Percentiles rank a stretch among this genome's conserved stretches.
Conservation (phyloP, 2,329 filamentous ascomycete genomes). For the Pestalotiopsis sp. region DNA sequence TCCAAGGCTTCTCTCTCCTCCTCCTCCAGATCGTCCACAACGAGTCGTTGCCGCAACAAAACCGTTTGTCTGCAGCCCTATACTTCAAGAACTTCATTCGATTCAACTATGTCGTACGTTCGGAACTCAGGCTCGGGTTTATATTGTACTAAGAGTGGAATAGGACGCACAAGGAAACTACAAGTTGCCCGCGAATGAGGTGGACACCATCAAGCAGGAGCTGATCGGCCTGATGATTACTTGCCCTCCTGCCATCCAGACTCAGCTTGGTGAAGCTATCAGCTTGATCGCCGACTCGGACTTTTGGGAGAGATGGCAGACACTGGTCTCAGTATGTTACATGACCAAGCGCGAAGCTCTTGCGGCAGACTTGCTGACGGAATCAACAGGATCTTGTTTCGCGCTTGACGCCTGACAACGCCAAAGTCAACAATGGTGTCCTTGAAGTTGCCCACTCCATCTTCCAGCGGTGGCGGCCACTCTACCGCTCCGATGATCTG, state of each 20-base stretch:
- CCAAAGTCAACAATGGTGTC: slow-evolving; percentile 87
- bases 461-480: slow-evolving; percentile 91
- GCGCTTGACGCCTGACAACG: slow-evolving; percentile 79
- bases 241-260: slow-evolving; percentile 83
- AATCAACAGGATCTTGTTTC: slow-evolving; percentile 76
- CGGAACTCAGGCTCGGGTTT: background rate
- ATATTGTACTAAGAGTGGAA: background rate
- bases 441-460: slow-evolving; percentile 98
- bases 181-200: slow-evolving; percentile 81
- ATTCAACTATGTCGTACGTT: slow-evolving; percentile 81
- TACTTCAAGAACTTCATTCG: slow-evolving; percentile 99
- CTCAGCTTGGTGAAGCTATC: slow-evolving; percentile 93
- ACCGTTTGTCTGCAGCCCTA: slow-evolving; percentile 83
- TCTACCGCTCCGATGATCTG: slow-evolving; percentile 90
- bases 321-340: slow-evolving; percentile 74
- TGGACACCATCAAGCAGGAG: slow-evolving; percentile 89
- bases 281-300: slow-evolving; percentile 98
- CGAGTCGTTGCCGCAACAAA: slow-evolving; percentile 71
- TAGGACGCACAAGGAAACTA: slow-evolving; percentile 92
- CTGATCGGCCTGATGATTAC: slow-evolving; percentile 96
- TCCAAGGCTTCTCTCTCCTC: slow-evolving; percentile 83
- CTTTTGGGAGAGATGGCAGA: slow-evolving; percentile 95
- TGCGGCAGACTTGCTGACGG: slow-evolving; percentile 14
- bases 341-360: background rate
- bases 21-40: slow-evolving; percentile 90